Percentiles rank a stretch among this genome's conserved stretches.
These are phyloP conservation scores for carrot (Daucus carota) DNA, from an alignment of 129 eudicot species.

Conservation along the genomic window DNA sequence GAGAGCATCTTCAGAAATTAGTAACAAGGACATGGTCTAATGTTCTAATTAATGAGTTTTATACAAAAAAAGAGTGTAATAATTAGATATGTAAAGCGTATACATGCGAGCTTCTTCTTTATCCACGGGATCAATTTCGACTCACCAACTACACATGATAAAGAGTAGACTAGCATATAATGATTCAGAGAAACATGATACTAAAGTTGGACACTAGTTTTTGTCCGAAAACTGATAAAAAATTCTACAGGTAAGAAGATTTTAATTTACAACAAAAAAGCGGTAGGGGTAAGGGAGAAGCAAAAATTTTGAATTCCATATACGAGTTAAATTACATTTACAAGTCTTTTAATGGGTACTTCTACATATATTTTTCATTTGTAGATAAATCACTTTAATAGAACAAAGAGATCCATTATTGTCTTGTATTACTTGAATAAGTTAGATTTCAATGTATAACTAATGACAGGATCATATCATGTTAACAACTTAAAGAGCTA, in stretches of 20 bases:
- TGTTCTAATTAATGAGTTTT: not conserved
- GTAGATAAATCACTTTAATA: too few relatives aligned
- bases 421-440: too few relatives aligned
- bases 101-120: not conserved
- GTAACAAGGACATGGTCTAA: constrained; percentile 2
- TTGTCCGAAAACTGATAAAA: too few relatives aligned
- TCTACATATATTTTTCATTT: not conserved
- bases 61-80: not conserved
- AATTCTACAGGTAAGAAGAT: not conserved
- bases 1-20: not conserved
- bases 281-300: not conserved
- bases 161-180: not conserved
- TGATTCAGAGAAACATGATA: not conserved
- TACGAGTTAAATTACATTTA: not conserved
- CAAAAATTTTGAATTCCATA: not conserved
- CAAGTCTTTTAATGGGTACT: not conserved
- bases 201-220: not conserved
- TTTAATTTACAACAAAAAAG: too few relatives aligned
- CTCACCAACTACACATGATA: not conserved
- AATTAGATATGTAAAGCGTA: too few relatives aligned
- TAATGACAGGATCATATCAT: not conserved
- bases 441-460: not conserved
- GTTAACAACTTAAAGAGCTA: not conserved
- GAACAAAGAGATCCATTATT: not conserved
- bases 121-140: not conserved